Evolutionary conservation across 306 rosid species (phyloP).

Genomic region (Vigna angularis): DNA sequence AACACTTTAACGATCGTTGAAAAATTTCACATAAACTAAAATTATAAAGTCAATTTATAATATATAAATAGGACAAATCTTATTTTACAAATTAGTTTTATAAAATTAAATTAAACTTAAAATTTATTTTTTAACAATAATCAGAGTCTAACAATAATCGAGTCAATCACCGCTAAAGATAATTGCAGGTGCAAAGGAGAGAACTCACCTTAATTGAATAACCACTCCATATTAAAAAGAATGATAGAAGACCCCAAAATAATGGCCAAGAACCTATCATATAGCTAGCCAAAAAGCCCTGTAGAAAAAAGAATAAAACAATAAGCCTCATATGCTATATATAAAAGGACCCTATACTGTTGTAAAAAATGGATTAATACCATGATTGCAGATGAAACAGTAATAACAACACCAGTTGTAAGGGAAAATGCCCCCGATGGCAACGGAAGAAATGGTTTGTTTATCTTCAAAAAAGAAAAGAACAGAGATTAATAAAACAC

Average conservation of each 20-base stretch:
- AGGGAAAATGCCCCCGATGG: conserved; percentile 57
- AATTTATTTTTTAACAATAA: no score
- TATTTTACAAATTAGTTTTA: no score
- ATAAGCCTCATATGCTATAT: background rate
- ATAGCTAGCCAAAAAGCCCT: conserved; percentile 68
- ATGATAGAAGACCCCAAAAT: conserved; percentile 72
- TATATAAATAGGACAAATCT: no score
- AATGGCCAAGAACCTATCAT: conserved; percentile 87
- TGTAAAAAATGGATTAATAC: conserved; percentile 29
- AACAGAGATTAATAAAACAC: background rate
- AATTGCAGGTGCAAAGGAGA: no score
- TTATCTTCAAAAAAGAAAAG: conserved; percentile 58
- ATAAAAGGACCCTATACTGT: no score
- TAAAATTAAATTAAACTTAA: no score
- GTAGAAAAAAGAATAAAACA: background rate
- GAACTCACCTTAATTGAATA: conserved; percentile 85
- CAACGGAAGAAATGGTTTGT: conserved; percentile 71
- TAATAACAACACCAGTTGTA: conserved; percentile 50
- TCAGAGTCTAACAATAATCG: no score
- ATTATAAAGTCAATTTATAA: no score
- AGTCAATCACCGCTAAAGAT: no score
- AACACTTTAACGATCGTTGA: no score
- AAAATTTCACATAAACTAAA: no score
- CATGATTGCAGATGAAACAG: conserved; percentile 47
- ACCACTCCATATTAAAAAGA: conserved; percentile 70